Conservation (phyloP, 306 rosid genomes). For the Lithocarpus polystachyus region DNA sequence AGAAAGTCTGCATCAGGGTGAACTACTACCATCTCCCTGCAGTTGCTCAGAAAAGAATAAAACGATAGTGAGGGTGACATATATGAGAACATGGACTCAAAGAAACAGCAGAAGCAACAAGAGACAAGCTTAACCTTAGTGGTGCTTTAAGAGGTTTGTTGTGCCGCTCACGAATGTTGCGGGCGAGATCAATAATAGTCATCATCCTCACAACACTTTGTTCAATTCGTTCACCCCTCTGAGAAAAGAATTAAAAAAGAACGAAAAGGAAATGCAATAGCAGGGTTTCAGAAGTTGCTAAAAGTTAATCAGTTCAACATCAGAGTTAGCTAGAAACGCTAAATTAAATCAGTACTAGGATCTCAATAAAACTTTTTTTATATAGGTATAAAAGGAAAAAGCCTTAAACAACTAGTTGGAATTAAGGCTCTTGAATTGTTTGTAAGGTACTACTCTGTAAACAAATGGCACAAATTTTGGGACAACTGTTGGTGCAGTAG, state of each 20-base stretch:
- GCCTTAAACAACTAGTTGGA: not conserved
- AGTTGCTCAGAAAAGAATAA: constrained; percentile 8
- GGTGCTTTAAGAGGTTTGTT: constrained; percentile 94
- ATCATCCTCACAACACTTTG: constrained; percentile 90
- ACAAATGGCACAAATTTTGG: no score
- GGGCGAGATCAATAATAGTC: constrained; percentile 91
- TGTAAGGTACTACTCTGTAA: no score
- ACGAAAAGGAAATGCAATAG: not conserved
- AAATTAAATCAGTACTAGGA: not conserved
- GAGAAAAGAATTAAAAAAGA: constrained; percentile 12
- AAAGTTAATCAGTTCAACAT: not conserved
- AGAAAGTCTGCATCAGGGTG: constrained; percentile 91
- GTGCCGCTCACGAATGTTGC: constrained; percentile 93
- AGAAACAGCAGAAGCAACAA: not conserved
- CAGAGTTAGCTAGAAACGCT: not conserved
- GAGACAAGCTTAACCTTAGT: constrained; percentile 51
- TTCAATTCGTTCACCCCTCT: constrained; percentile 88
- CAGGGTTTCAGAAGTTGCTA: not conserved
- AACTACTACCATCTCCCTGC: constrained; percentile 93
- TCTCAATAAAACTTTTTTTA: not conserved
- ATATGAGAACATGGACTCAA: not conserved
- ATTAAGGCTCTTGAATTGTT: not conserved
- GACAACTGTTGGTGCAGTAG: no score
- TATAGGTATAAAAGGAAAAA: not conserved
- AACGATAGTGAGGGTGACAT: not conserved